These are phyloP conservation scores for Pythium monospermum DNA, from an alignment of 352 stramenopile species.

Conservation along the genomic window DNA sequence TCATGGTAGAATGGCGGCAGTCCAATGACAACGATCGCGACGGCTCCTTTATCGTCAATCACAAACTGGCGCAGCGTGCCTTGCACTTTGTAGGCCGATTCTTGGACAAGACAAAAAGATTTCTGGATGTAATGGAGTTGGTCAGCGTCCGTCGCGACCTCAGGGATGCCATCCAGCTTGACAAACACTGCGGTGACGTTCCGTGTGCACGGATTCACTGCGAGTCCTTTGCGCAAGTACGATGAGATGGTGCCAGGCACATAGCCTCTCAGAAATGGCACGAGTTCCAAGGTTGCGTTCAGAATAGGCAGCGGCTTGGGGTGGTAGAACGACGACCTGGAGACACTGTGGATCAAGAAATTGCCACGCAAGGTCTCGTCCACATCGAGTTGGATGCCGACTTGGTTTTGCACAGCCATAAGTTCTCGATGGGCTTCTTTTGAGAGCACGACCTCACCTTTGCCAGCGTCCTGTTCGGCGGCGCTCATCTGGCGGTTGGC, in stretches of 20 bases:
- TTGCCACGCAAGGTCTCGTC: conserved; percentile 35
- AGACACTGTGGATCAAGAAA: conserved; percentile 33
- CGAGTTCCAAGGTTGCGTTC: conserved; percentile 31
- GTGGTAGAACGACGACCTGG: conserved; percentile 10
- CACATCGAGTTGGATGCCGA: conserved; percentile 21
- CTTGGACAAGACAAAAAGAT: conserved; percentile 61
- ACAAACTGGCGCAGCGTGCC: conserved; percentile 81
- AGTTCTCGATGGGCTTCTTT: conserved; percentile 42
- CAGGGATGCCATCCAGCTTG: conserved; percentile 51
- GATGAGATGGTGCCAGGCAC: conserved; percentile 67
- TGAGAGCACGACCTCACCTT: conserved; percentile 72
- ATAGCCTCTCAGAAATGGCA: conserved; percentile 58
- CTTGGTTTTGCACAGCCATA: conserved; percentile 17
- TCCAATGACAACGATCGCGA: conserved; percentile 75
- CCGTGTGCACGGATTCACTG: conserved; percentile 57
- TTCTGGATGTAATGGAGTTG: conserved; percentile 59
- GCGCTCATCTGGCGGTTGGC: conserved; percentile 79
- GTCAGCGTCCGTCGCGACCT: conserved; percentile 29
- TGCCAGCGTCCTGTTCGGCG: conserved; percentile 59
- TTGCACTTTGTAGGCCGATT: conserved; percentile 75
- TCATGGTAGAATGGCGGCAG: conserved; percentile 80
- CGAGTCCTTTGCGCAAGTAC: conserved; percentile 55
- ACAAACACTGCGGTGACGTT: conserved; percentile 74
- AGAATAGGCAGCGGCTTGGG: conserved; percentile 10
- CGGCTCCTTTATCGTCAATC: conserved; percentile 82